Conservation (phyloP, 805 yeast genomes). For the Alloascoidea africana region DNA sequence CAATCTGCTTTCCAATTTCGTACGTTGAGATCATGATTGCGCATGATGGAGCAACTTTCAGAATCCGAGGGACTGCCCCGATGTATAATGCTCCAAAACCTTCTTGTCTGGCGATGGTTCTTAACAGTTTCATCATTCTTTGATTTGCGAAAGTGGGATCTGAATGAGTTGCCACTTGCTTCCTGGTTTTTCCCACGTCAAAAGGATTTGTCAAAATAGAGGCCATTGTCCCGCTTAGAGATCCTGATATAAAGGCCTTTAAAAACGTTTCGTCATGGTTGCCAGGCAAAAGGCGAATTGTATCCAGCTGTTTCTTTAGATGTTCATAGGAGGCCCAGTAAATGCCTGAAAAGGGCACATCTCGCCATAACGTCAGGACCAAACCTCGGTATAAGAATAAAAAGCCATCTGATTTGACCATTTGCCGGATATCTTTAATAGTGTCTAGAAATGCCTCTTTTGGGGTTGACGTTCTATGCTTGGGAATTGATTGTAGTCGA, state of each 20-base stretch:
- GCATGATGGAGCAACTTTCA: constrained; percentile 93
- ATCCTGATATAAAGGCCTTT: constrained; percentile 57
- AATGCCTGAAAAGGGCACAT: constrained; percentile 91
- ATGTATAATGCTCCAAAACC: constrained; percentile 78
- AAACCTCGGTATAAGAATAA: constrained; percentile 69
- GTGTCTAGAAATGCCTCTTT: constrained; percentile 22
- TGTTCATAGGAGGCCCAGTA: constrained; percentile 86
- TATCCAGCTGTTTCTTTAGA: constrained; percentile 17
- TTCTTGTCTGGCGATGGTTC: constrained; percentile 48
- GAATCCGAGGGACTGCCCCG: constrained; percentile 72
- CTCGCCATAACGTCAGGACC: constrained; percentile 85
- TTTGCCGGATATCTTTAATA: constrained; percentile 34
- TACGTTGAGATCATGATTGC: constrained; percentile 97
- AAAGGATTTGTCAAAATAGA: constrained; percentile 87
- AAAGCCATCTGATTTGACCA: constrained; percentile 41
- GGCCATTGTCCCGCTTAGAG: constrained; percentile 70
- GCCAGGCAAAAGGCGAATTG: not conserved
- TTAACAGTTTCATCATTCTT: constrained; percentile 56
- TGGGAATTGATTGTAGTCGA: constrained; percentile 79
- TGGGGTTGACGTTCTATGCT: constrained; percentile 17
- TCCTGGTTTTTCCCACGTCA: constrained; percentile 91
- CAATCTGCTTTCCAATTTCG: constrained; percentile 67
- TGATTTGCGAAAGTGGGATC: constrained; percentile 10
- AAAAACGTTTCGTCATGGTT: constrained; percentile 13
- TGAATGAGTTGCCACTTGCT: constrained; percentile 44